Conservation (phyloP, 768 basidiomycete species). For the Suillus tomentosus region DNA sequence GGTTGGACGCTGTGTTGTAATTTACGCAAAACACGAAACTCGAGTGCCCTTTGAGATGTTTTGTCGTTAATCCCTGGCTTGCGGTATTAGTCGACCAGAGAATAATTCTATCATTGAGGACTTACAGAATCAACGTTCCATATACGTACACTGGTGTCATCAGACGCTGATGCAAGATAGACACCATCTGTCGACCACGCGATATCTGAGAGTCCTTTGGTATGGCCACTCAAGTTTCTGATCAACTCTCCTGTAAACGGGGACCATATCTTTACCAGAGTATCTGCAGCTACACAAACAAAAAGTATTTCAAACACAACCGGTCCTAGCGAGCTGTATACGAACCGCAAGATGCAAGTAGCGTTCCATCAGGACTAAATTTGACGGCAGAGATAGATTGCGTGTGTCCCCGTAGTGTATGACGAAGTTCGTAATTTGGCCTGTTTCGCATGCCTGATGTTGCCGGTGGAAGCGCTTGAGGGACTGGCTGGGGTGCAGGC, state of each 20-base stretch:
- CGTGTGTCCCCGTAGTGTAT: slow-evolving; percentile 75
- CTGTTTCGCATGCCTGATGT: slow-evolving; percentile 36
- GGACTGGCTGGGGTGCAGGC: slow-evolving; percentile 33
- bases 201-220: slow-evolving; percentile 85
- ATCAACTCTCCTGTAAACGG: slow-evolving; percentile 78
- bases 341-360: slow-evolving; percentile 87
- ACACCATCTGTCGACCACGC: slow-evolving; percentile 85
- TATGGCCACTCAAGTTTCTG: slow-evolving; percentile 73
- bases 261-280: slow-evolving; percentile 80
- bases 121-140: slow-evolving; percentile 84
- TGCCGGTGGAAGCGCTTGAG: slow-evolving; percentile 36
- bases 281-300: slow-evolving; percentile 68
- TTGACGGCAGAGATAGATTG: slow-evolving; percentile 86
- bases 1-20: slow-evolving; percentile 84
- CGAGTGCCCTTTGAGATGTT: slow-evolving; percentile 77
- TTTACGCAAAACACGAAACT: slow-evolving; percentile 92
- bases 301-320: not conserved
- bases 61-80: slow-evolving; percentile 65
- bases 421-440: slow-evolving; percentile 71
- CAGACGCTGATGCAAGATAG: slow-evolving; percentile 88
- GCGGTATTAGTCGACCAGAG: not conserved
- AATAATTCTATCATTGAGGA: slow-evolving; percentile 20
- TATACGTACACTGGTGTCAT: slow-evolving; percentile 87
- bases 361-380: slow-evolving; percentile 86
- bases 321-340: slow-evolving; percentile 17